These are phyloP conservation scores for Capsella bursapastoris DNA, from an alignment of 345 rosid species.

Conservation along the genomic window DNA sequence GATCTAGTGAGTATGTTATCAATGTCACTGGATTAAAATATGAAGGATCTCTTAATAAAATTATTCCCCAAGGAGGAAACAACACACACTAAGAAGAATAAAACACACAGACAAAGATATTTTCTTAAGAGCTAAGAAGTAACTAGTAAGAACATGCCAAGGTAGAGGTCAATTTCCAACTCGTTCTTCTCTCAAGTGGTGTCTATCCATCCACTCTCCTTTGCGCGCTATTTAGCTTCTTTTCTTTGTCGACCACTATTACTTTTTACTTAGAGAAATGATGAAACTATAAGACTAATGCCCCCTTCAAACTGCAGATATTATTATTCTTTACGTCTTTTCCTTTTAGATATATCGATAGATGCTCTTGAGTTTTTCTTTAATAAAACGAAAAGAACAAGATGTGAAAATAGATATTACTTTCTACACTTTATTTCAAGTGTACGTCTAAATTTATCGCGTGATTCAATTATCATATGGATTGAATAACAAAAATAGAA, in stretches of 20 bases:
- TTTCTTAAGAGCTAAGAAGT: slow-evolving; percentile 22
- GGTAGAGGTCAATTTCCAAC: slow-evolving; percentile 28
- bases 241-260: slow-evolving; percentile 41
- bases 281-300: background rate
- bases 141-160: slow-evolving; percentile 21
- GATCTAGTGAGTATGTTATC: background rate
- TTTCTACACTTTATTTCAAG: background rate
- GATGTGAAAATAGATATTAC: background rate
- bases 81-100: too few relatives aligned
- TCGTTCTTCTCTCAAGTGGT: slow-evolving; percentile 18
- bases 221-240: slow-evolving; percentile 1
- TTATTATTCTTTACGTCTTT: background rate
- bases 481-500: background rate
- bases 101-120: background rate
- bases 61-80: background rate
- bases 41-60: background rate
- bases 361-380: background rate
- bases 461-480: too few relatives aligned
- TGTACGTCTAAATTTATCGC: too few relatives aligned
- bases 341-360: background rate
- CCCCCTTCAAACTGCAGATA: background rate
- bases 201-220: slow-evolving; percentile 19
- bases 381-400: background rate
- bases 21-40: background rate
- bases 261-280: background rate